phyloP scores from a whole-genome alignment of 2,329 filamentous ascomycete genomes.

The Emmonsia crescens region DNA sequence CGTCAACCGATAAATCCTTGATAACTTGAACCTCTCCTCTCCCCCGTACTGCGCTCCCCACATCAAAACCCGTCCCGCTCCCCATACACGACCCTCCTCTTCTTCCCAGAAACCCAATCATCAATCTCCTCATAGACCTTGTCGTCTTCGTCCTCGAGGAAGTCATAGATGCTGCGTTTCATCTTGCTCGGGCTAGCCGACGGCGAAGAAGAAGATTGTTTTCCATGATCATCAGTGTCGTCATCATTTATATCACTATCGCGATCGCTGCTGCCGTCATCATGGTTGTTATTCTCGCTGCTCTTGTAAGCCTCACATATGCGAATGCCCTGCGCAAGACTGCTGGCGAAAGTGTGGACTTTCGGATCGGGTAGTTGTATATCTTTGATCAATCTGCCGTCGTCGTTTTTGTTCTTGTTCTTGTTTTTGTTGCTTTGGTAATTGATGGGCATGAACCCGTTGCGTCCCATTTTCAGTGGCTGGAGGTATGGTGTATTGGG shows the following conservation, averaged over 20 bases:
- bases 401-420: neutral
- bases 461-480: neutral
- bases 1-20: no score
- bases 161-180: conserved; percentile 7
- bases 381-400: neutral
- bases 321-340: neutral
- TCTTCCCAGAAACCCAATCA: conserved; percentile 14
- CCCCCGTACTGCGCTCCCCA: neutral
- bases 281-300: neutral
- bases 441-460: neutral
- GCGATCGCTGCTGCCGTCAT: neutral
- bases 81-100: conserved; percentile 13
- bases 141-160: conserved; percentile 15
- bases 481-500: neutral
- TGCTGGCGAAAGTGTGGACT: neutral
- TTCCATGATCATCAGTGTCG: neutral
- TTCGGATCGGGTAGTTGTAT: neutral
- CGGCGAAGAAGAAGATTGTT: neutral
- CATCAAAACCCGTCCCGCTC: neutral
- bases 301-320: neutral
- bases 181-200: neutral
- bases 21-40: no score
- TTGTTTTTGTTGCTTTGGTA: neutral
- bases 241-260: neutral
- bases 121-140: conserved; percentile 16